phyloP scores from a whole-genome alignment of 2,329 filamentous ascomycete genomes.

The Talaromyces marneffei region DNA sequence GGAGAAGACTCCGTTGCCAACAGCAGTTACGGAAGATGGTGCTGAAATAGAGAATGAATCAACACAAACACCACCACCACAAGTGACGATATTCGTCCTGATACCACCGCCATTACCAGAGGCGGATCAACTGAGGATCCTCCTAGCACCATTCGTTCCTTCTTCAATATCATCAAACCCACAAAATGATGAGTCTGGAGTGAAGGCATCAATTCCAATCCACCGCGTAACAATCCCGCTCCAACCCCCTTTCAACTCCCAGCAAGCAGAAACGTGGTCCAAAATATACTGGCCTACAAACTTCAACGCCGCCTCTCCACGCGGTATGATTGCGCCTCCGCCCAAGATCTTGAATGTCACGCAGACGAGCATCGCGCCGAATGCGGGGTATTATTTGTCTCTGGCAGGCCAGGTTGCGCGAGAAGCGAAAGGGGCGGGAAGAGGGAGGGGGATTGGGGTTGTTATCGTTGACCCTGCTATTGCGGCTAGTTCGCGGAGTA shows the following conservation, averaged over 20 bases:
- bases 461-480: constrained; percentile 37
- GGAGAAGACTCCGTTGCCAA: neutral
- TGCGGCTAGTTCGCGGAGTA: constrained; percentile 25
- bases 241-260: constrained; percentile 34
- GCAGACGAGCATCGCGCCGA: constrained; percentile 31
- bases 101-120: constrained; percentile 38
- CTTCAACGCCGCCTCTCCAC: constrained; percentile 42
- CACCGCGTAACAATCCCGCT: constrained; percentile 34
- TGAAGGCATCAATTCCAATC: constrained; percentile 20
- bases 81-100: constrained; percentile 35
- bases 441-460: constrained; percentile 38
- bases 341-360: constrained; percentile 31
- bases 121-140: constrained; percentile 24
- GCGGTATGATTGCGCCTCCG: constrained; percentile 39
- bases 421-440: constrained; percentile 32
- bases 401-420: constrained; percentile 35
- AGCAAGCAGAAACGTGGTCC: constrained; percentile 41
- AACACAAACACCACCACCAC: neutral
- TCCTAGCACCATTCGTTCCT: constrained; percentile 36
- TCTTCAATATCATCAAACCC: neutral
- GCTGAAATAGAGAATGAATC: neutral
- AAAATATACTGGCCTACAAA: constrained; percentile 39
- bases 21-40: neutral
- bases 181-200: neutral
- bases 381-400: constrained; percentile 35